Base-by-base conservation (phyloP, 371 early-diverging fungal genomes). In the Mucor racemosus region DNA sequence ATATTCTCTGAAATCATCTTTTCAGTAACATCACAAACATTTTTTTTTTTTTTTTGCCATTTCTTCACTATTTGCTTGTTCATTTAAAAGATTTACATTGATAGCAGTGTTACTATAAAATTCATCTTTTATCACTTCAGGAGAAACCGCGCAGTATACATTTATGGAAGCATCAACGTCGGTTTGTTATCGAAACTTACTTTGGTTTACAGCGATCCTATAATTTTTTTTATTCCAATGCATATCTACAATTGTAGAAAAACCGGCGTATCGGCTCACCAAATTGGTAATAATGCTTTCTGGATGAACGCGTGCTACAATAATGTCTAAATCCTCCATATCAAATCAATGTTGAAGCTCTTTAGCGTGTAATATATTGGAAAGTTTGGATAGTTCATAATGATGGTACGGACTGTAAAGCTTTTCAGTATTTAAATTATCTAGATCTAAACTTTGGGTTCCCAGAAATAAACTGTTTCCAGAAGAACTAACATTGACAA, bases 331-430 rank as follows among this genome's bases (percentile, higher is more conserved):
- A 5, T 13, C 11, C 42, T 63, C 64, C 3, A 0, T 31, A 41
- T 62, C 41, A 54, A 87, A 65, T 36, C 76, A 78, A 55, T 80
- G 74, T 7, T 79, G 77, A 33, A 91, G 74, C 7, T 78, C 82
- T 15, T 68, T 78, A 2, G 87, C 71, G 72, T 88, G 91, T 10
- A 89, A 71, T 42, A 90, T 60, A 69, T 92, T 48, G 19, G 21
- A 42, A n/a, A 66, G 58, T 53, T 71, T 74, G 0, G 74, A 62
- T 55, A 60, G 40, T 8, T 41, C 62, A 26, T 76, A 76, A 7
- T 56, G 58, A 1, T 21, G 5, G 0, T 31, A 33, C 6, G 26
- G 7, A 26, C 31, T 38, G 17, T 71, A 73, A 26, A 68, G 35
- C 8, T 69, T 50, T 72, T 80, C 63, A 48, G 76, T 71, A 48